Conservation (phyloP, 2,329 filamentous ascomycete species). For the Trichoderma oligosporum region DNA sequence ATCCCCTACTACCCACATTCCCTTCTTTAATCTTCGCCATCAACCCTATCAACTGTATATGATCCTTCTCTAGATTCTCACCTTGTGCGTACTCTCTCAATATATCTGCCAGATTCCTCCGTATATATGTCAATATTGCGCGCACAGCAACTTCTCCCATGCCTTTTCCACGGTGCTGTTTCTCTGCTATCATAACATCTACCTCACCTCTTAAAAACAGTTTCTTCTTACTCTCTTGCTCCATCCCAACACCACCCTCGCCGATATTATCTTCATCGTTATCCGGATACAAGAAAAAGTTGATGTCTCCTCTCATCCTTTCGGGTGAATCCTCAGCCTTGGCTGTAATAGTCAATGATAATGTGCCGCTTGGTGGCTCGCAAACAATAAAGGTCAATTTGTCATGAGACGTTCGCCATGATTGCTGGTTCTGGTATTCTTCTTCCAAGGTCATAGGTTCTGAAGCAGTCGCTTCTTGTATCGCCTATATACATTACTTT, state of each 20-base stretch:
- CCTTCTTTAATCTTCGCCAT: constrained; percentile 57
- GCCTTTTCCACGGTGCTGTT: constrained; percentile 55
- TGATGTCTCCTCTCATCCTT: constrained; percentile 70
- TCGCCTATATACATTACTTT: constrained; percentile 48
- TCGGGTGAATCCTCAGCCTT: constrained; percentile 51
- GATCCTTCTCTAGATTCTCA: background rate
- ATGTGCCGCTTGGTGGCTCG: constrained; percentile 40
- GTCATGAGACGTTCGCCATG: constrained; percentile 76
- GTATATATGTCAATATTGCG: constrained; percentile 67
- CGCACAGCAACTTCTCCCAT: constrained; percentile 62
- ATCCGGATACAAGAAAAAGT: constrained; percentile 69
- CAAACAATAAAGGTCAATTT: constrained; percentile 93
- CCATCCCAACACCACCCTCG: constrained; percentile 23
- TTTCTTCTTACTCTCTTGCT: background rate
- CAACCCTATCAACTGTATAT: constrained; percentile 31
- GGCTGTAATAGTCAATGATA: constrained; percentile 29
- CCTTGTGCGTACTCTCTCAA: constrained; percentile 42
- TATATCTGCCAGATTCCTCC: constrained; percentile 50
- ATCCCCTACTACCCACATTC: constrained; percentile 49
- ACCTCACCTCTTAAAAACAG: constrained; percentile 65
- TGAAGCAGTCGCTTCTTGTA: constrained; percentile 82
- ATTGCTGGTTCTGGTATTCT: constrained; percentile 87
- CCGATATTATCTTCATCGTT: constrained; percentile 38
- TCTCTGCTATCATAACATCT: constrained; percentile 78
- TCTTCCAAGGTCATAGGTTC: constrained; percentile 75